Percentiles rank a stretch among this genome's conserved stretches.
These are phyloP conservation scores for Flaveria linearis DNA, from an alignment of 129 eudicot genomes.

Conservation along the genomic window DNA sequence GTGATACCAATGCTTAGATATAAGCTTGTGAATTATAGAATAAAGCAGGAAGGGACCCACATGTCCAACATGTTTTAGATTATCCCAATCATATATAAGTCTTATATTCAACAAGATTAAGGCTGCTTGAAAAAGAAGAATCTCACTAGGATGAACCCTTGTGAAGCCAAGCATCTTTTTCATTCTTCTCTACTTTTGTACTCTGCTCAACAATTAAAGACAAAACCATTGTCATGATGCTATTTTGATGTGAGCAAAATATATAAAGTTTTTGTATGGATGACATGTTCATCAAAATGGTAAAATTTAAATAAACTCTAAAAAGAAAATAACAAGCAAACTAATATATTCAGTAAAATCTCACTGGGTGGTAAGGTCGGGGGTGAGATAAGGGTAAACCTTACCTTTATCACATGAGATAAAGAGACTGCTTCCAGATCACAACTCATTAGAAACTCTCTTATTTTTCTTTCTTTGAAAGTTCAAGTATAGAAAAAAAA, in stretches of 20 bases:
- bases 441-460: too few relatives aligned
- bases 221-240: slow-evolving; percentile 30
- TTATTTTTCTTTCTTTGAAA: too few relatives aligned
- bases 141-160: slow-evolving; percentile 67
- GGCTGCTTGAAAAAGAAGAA: slow-evolving; percentile 67
- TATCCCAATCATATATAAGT: slow-evolving; percentile 64
- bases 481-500: too few relatives aligned
- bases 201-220: slow-evolving; percentile 38
- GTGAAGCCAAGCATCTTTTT: slow-evolving; percentile 86
- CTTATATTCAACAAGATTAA: slow-evolving; percentile 55
- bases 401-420: too few relatives aligned
- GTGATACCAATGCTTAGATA: slow-evolving; percentile 45
- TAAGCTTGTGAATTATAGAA: slow-evolving; percentile 46
- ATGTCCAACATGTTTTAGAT: slow-evolving; percentile 54
- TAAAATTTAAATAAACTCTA: slow-evolving; percentile 41
- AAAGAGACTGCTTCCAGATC: too few relatives aligned
- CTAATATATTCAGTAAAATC: too few relatives aligned
- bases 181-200: slow-evolving; percentile 34
- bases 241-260: slow-evolving; percentile 20
- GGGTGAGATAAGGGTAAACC: too few relatives aligned
- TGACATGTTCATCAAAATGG: slow-evolving; percentile 31
- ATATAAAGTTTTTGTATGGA: slow-evolving; percentile 2
- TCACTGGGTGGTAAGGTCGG: too few relatives aligned
- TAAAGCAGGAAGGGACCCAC: slow-evolving; percentile 70
- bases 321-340: too few relatives aligned